Evolutionary conservation across 2,329 filamentous ascomycete species (phyloP).

Genomic region (Colletotrichum sp.): DNA sequence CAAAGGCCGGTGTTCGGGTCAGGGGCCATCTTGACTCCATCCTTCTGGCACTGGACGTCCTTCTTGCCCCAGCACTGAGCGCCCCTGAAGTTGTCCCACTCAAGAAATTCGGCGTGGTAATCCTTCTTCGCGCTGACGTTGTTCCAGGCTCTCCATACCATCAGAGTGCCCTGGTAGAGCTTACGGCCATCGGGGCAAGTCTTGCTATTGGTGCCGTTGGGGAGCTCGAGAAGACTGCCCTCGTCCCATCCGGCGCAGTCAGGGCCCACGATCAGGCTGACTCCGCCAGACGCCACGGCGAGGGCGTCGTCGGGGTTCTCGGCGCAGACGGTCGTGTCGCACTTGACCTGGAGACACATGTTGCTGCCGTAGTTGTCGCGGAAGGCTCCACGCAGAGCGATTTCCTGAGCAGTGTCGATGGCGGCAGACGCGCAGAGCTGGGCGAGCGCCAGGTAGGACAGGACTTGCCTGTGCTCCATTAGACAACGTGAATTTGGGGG

Average conservation of each 20-base stretch:
- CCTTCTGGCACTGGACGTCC: not conserved
- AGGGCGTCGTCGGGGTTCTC: not conserved
- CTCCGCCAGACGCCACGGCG: not conserved
- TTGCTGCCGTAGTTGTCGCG: not conserved
- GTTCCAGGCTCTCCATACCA: not conserved
- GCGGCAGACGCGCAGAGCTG: not conserved
- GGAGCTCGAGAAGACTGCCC: not conserved
- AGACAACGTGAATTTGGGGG: accelerated
- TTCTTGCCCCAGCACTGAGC: not conserved
- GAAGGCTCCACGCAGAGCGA: not conserved
- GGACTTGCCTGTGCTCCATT: not conserved
- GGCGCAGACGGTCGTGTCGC: not conserved
- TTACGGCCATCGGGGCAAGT: not conserved
- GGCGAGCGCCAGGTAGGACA: not conserved
- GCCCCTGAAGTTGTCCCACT: slow-evolving; percentile 11
- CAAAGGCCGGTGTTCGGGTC: not conserved
- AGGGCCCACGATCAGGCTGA: not conserved
- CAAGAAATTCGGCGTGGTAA: not conserved
- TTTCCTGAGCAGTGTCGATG: not conserved
- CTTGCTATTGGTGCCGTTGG: not conserved
- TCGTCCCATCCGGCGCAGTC: not conserved
- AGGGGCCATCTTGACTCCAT: not conserved
- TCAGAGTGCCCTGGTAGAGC: not conserved
- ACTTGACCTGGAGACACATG: not conserved
- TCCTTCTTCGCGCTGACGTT: not conserved